Evolutionary conservation across 257 asterid genomes (phyloP), one percentile per base, ranked within the genome.

Genomic region (Mitragyna speciosa): DNA sequence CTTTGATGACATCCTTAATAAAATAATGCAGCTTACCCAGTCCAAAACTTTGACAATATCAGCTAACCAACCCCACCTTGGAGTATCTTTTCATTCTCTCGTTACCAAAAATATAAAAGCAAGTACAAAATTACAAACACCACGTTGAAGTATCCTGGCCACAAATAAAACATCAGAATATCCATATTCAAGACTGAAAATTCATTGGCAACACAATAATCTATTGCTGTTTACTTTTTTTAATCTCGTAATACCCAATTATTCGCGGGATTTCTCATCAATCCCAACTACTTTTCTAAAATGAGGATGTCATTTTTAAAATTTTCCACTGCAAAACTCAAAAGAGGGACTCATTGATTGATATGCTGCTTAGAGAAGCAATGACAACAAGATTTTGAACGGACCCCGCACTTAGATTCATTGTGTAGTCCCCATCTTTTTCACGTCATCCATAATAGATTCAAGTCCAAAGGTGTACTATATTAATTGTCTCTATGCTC

Each of bases 381-480:
- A 73, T 52, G 51, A 73, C 65, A 31, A 51, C 11, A 73, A 31
- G 52, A 19, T 73, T 10, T 52, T 43, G 8, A 73, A 31, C 14
- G 67, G 66, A 30, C 77, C 77, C 77, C 49, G 19, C 66, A 31
- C 8, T 30, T 30, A 22, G 77, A 73, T 73, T 28, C 77, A 52
- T 49, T 14, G 66, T 7, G 43, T 31, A 31, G 16, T 24, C 22
- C 36, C 36, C 39, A 12, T 22, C 28, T 22, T 6, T 56, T 75
- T 33, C 63, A 36, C 65, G 51, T 26, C 39, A 12, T 63, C 39
- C 20, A 12, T 14, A 15, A 64, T 30, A 51, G 14, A 51, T 15
- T 51, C 56, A 16, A 51, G 56, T 51, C 56, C 56, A 51, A 51
- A 17, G 56, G 56, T 24, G 41, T 36, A 4, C 4, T 36, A 2